These are phyloP conservation scores for Rhododendron vialii DNA, from an alignment of 148 eudicot genomes.

Conservation along the genomic window DNA sequence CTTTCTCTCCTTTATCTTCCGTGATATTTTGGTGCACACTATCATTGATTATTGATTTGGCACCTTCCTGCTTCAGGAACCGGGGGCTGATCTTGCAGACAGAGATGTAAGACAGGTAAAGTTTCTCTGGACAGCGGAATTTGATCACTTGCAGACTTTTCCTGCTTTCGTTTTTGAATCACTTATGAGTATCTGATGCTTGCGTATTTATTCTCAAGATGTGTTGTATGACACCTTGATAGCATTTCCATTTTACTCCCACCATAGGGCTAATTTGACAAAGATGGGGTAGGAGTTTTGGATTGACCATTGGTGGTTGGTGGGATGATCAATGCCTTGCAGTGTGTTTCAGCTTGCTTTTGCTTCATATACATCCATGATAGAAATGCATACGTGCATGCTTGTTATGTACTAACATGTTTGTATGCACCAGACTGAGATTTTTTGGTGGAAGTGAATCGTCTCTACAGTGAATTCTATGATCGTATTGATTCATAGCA, in stretches of 20 bases:
- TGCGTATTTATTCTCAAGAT: not conserved
- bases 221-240: not conserved
- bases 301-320: not conserved
- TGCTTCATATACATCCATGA: not conserved
- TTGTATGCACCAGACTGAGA: not conserved
- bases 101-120: conserved; percentile 77
- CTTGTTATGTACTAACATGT: not conserved
- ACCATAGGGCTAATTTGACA: not conserved
- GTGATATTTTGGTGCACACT: not conserved
- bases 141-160: not conserved
- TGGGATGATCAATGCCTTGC: not conserved
- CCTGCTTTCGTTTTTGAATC: not conserved
- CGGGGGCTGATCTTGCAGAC: conserved; percentile 33
- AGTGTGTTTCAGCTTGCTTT: not conserved
- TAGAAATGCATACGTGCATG: not conserved
- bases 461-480: not conserved
- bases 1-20: conserved; percentile 4
- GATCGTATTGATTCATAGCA: not conserved
- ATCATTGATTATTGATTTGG: not conserved
- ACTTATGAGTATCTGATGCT: not conserved
- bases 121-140: not conserved
- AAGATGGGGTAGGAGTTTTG: not conserved
- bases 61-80: conserved; percentile 32
- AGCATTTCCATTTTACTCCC: too few relatives aligned
- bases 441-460: not conserved